phyloP scores from a whole-genome alignment of 2,329 filamentous ascomycete genomes.

The Alternaria sp. region DNA sequence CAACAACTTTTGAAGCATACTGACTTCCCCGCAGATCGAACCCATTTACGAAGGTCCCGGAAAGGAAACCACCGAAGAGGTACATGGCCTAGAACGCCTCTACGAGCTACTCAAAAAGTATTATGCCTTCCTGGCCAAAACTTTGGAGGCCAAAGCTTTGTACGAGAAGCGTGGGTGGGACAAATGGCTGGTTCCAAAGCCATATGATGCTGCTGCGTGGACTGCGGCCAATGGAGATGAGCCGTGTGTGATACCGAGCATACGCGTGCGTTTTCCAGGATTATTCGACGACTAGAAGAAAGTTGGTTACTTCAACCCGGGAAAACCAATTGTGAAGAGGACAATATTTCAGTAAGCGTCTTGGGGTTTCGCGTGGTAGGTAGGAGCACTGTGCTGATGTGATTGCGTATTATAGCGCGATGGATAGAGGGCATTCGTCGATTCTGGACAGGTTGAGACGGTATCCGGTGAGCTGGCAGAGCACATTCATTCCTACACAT shows the following conservation, averaged over 20 bases:
- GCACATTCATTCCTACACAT: neutral
- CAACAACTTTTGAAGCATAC: neutral
- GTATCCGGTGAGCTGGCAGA: neutral
- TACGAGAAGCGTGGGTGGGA: neutral
- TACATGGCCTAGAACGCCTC: neutral
- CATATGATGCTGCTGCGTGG: neutral
- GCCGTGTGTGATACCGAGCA: neutral
- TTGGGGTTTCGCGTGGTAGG: neutral
- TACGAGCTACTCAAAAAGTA: neutral
- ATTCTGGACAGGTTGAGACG: neutral
- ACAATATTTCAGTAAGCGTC: neutral
- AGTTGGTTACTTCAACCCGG: neutral
- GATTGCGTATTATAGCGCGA: neutral
- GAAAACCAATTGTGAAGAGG: neutral
- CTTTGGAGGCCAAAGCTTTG: neutral
- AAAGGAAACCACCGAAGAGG: neutral
- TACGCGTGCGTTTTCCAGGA: neutral
- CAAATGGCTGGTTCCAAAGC: neutral
- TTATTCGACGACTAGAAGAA: neutral
- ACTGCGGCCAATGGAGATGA: neutral
- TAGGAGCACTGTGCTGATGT: neutral
- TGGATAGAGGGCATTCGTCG: neutral
- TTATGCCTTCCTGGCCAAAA: neutral
- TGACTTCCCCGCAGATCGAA: neutral
- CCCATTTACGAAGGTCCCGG: neutral